Evolutionary conservation across 148 eudicot genomes (phyloP), one percentile per base, ranked within the genome.

Genomic region (Euryodendron excelsum): DNA sequence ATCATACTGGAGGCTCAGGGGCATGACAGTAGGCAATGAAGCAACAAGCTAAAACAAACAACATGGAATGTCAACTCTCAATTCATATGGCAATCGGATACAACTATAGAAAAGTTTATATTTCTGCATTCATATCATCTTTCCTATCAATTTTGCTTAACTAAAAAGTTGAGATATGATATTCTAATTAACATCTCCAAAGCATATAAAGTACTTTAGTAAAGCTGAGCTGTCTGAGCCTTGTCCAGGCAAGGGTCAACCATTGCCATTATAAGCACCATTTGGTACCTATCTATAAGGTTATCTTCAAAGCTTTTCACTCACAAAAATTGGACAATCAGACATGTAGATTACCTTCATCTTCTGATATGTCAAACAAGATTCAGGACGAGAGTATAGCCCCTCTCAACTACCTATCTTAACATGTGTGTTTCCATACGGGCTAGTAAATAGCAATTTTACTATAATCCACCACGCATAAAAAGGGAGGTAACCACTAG

Each of bases 1-100:
- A 82, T 85, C 93, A 79, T 88, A 90, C 77, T 83, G 90, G 77
- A 90, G 81, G 78, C 82, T 85, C 71, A 90, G 81, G 78, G 88
- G 87, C 84, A 83, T 81, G 12, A 84, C 82, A 73, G 85, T 73
- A 48, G 86, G 83, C 63, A 78, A 78, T 52, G 90, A 81, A 71
- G 80, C 78, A 45, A 85, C 86, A 76, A 90, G 91, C 93, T 90
- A 58, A 30, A 77, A 84, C 14, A 83, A 69, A 25, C 74, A 83
- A 61, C 23, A 73, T 11, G 73, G 52, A 73, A 75, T 33, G 37
- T 82, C 67, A 82, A 47, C 27, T 33, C 58, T 0, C 5, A 69
- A 63, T 34, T 14, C 52, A 34, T 8, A 1, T 66, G 4, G 34
- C 11, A 15, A 53, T 1, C 15, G 11, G 1, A 50, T 3, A 48